phyloP scores from a whole-genome alignment of 1,284 basidiomycete species.

The Cryptococcus sp. region DNA sequence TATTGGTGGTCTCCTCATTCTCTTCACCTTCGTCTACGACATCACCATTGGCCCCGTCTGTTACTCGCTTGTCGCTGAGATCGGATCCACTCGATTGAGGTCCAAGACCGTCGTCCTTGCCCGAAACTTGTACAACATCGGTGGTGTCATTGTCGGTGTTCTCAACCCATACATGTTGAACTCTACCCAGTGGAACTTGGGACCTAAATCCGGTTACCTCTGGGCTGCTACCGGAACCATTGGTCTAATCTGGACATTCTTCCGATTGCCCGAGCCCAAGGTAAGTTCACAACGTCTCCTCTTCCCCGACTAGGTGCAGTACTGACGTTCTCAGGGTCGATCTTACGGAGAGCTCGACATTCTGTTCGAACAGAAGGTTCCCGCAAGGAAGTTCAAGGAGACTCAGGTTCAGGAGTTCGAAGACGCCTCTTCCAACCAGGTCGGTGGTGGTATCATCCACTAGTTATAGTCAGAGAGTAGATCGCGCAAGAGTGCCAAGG shows the following conservation, averaged over 20 bases:
- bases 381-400: slow-evolving; percentile 9
- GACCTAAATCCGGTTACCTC: neutral
- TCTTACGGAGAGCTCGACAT: slow-evolving; percentile 12
- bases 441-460: slow-evolving; percentile 14
- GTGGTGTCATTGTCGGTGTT: slow-evolving; percentile 6
- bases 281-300: no score
- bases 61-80: slow-evolving; percentile 37
- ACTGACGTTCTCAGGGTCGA: slow-evolving; percentile 12
- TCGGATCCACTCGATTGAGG: slow-evolving; percentile 45
- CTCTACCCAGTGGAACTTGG: slow-evolving; percentile 16
- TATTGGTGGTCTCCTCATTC: slow-evolving; percentile 33
- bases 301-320: no score
- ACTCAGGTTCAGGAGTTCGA: slow-evolving; percentile 30
- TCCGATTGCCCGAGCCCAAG: slow-evolving; percentile 4
- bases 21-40: slow-evolving; percentile 25
- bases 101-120: slow-evolving; percentile 50
- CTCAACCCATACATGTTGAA: slow-evolving; percentile 11
- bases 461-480: slow-evolving; percentile 7
- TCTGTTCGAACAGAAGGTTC: slow-evolving; percentile 10
- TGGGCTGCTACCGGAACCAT: neutral
- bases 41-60: slow-evolving; percentile 25
- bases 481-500: no score
- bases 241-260: neutral
- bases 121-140: slow-evolving; percentile 18
- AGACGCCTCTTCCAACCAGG: slow-evolving; percentile 13